phyloP scores from a whole-genome alignment of 176 grass and related monocot species.

The barley (Hordeum vulgare) region DNA sequence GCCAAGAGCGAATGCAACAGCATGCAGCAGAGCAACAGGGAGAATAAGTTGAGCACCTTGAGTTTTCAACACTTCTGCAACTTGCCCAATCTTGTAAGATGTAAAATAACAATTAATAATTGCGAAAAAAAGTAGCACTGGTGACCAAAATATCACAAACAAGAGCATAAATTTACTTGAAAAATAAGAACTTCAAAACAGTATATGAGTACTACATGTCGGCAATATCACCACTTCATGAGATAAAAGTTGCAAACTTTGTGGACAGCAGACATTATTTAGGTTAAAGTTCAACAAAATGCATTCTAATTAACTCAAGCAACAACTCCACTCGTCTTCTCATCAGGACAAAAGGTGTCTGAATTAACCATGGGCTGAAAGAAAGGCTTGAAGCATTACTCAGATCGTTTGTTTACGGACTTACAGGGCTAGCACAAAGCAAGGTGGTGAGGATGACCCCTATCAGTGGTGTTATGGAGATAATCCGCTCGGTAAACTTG shows the following conservation, averaged over 20 bases:
- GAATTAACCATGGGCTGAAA: neutral
- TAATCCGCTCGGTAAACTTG: constrained; percentile 76
- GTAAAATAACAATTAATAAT: neutral
- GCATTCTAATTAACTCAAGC: neutral
- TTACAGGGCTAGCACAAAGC: constrained; percentile 97
- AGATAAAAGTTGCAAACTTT: neutral
- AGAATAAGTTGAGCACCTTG: constrained; percentile 82
- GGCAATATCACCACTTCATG: neutral
- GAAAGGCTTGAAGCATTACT: constrained; percentile 11
- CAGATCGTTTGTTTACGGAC: constrained; percentile 21
- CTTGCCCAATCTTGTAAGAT: constrained; percentile 82
- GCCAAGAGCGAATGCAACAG: constrained; percentile 79
- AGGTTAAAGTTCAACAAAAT: neutral
- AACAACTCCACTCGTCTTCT: neutral
- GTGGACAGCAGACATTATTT: neutral
- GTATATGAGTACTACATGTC: neutral
- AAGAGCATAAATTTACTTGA: neutral
- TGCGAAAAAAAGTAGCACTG: constrained; percentile 7
- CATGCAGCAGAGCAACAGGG: constrained; percentile 77
- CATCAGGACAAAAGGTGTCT: neutral
- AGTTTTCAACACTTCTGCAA: constrained; percentile 73
- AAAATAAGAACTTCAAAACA: neutral
- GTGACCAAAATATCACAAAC: neutral
- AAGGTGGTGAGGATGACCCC: constrained; percentile 93
- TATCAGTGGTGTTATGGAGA: constrained; percentile 67